phyloP scores from a whole-genome alignment of 305 asterid genomes.

The Fraxinus sp. region DNA sequence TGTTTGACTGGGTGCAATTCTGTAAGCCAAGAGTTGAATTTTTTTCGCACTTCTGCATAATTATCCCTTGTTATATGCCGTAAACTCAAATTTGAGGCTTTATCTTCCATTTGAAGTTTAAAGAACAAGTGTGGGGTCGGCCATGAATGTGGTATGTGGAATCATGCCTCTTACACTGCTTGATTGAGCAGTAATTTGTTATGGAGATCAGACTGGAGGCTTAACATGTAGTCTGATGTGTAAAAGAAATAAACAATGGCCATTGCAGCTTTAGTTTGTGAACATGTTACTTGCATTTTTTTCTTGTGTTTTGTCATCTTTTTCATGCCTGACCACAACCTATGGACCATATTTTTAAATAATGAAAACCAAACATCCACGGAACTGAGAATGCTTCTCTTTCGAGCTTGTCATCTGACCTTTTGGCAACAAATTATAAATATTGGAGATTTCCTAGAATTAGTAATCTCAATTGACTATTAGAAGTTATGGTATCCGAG shows the following conservation, averaged over 20 bases:
- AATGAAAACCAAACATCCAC: background rate
- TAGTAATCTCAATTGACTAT: background rate
- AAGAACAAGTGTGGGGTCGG: background rate
- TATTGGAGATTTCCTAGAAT: background rate
- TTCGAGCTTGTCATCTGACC: slow-evolving; percentile 4
- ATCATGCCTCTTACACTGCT: background rate
- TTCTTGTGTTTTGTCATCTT: background rate
- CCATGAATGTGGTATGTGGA: background rate
- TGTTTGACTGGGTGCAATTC: background rate
- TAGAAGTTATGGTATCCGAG: background rate
- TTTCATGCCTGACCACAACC: background rate
- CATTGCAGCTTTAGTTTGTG: background rate
- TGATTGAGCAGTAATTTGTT: background rate
- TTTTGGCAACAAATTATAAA: background rate
- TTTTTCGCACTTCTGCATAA: background rate
- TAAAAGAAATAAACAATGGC: background rate
- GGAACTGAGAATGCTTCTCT: background rate
- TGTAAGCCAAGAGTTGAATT: background rate
- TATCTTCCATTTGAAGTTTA: slow-evolving; percentile 1
- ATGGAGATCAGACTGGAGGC: background rate
- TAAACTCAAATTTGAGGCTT: background rate
- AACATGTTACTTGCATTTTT: background rate
- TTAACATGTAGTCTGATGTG: background rate
- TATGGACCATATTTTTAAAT: background rate
- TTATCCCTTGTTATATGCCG: background rate